Evolutionary conservation across 371 early-diverging fungal species (phyloP), one percentile per base, ranked within the genome.

Genomic region (Mucor irregularis): DNA sequence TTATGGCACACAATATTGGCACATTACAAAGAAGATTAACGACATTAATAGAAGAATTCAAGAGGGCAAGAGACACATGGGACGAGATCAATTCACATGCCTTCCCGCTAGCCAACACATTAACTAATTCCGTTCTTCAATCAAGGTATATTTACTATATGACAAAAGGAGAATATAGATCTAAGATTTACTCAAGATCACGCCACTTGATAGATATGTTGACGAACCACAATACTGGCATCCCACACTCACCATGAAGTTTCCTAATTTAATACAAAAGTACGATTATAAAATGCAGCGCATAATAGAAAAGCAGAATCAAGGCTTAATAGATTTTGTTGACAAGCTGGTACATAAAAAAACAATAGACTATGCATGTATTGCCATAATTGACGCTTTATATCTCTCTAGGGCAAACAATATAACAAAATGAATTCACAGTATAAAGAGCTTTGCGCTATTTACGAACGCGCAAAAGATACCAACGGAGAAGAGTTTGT

Each of bases 171-270:
- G 10, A 10, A n/a, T 38, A 1, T 39, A 14, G 8, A 43, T 21
- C 24, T 11, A 5, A 22, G 11, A 11, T 16, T 40, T 34, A 29
- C n/a, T n/a, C n/a, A n/a, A n/a, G n/a, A n/a, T n/a, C n/a, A n/a
- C n/a, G n/a, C n/a, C n/a, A n/a, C n/a, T n/a, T n/a, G n/a, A 5
- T 25, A 77, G 78, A 66, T 78, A 78, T 39, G 68, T 66, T 0
- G 78, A 78, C 33, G 71, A 78, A 26, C 21, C 57, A 11, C 66
- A 68, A 4, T 78, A 78, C 51, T 78, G 78, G 78, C 78, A 78
- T 54, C 78, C 78, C 5, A 51, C 50, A 31, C 33, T 78, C 14
- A 40, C 48, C 0, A 37, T 62, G 26, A 56, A 59, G 30, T 68
- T 68, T 30, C 72, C 68, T 0, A 57, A 74, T 44, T 33, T 78